These are phyloP conservation scores for Puccinellia tenuiflora DNA, from an alignment of 176 grass and related monocot genomes.

Conservation along the genomic window DNA sequence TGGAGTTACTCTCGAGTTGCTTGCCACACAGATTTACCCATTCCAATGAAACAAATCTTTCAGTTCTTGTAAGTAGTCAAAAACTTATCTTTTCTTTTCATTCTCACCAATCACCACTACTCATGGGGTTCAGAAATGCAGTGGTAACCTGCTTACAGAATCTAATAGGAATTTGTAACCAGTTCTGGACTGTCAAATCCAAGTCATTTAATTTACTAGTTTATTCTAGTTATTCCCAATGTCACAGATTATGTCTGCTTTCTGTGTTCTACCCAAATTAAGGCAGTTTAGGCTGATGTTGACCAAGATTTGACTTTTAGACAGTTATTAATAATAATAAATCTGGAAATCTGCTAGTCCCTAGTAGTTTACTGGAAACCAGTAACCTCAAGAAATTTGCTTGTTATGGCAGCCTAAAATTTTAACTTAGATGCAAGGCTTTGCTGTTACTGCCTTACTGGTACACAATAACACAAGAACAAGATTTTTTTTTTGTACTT, in stretches of 20 bases:
- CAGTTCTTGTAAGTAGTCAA: constrained; percentile 48
- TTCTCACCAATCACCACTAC: neutral
- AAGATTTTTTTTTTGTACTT: neutral
- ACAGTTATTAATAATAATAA: neutral
- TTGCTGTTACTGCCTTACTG: neutral
- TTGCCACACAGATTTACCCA: constrained; percentile 61
- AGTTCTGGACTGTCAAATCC: constrained; percentile 1
- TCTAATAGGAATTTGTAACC: neutral
- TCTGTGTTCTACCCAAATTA: neutral
- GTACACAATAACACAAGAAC: neutral
- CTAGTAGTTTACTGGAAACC: neutral
- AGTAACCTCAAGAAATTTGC: neutral
- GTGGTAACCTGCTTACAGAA: neutral
- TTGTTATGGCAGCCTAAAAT: too few relatives aligned
- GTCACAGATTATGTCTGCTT: neutral
- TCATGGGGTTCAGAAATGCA: neutral
- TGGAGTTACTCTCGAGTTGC: constrained; percentile 65
- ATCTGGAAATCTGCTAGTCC: neutral
- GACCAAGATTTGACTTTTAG: neutral
- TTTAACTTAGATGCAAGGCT: neutral
- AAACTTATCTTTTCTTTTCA: neutral
- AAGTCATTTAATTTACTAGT: neutral
- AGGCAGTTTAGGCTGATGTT: neutral
- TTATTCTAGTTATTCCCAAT: neutral
- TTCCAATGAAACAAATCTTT: constrained; percentile 52